These are phyloP conservation scores for Neoboletus magnificus DNA, from an alignment of 768 basidiomycete species.

Conservation along the genomic window DNA sequence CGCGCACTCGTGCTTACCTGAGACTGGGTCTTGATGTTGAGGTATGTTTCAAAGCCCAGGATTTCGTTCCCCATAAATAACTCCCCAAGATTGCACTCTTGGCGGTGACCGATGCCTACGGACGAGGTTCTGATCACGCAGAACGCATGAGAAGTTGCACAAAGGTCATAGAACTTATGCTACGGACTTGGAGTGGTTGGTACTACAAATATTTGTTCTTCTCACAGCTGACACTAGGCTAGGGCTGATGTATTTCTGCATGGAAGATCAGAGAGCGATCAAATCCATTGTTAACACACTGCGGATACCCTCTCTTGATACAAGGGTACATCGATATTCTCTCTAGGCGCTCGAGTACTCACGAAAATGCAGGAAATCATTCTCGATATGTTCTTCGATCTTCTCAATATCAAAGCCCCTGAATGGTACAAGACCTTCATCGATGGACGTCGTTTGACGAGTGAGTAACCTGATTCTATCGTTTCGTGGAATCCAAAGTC, in stretches of 20 bases:
- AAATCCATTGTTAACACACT: conserved; percentile 81
- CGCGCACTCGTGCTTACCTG: conserved; percentile 74
- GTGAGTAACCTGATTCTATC: conserved; percentile 43
- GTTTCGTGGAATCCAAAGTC: background rate
- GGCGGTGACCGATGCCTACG: conserved; percentile 90
- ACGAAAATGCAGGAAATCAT: conserved; percentile 72
- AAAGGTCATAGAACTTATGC: conserved; percentile 75
- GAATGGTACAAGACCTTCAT: conserved; percentile 94
- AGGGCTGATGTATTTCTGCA: conserved; percentile 92
- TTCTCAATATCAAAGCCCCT: conserved; percentile 87
- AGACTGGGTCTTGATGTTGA: conserved; percentile 86
- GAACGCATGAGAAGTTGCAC: conserved; percentile 78
- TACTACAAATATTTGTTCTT: conserved; percentile 4
- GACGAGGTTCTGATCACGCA: conserved; percentile 72
- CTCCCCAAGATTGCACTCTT: conserved; percentile 70
- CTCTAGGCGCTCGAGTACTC: conserved; percentile 3
- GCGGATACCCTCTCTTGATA: conserved; percentile 82
- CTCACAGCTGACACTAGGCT: conserved; percentile 17
- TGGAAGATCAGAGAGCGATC: conserved; percentile 84
- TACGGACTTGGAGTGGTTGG: conserved; percentile 93
- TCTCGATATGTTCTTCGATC: conserved; percentile 90
- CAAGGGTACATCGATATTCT: conserved; percentile 50
- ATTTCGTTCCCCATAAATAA: background rate
- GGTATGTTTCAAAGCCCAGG: conserved; percentile 41
- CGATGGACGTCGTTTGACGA: conserved; percentile 81